phyloP scores from a whole-genome alignment of 1,284 basidiomycete genomes.

The Fomitopsis betulina region DNA sequence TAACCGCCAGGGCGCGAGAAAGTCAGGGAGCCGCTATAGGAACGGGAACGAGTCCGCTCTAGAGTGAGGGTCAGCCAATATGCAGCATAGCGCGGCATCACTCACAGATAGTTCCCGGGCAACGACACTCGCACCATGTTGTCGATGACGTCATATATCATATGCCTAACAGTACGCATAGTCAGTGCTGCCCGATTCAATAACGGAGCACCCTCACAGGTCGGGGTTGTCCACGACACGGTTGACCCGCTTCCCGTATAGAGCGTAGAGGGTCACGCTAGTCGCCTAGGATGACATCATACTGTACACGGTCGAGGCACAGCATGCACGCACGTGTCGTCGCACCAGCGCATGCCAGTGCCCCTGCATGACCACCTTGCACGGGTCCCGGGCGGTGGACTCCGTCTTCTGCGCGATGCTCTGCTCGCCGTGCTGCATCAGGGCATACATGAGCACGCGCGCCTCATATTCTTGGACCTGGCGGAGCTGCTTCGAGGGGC shows the following conservation, averaged over 20 bases:
- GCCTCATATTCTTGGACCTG: slow-evolving; percentile 24
- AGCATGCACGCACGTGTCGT: slow-evolving; percentile 19
- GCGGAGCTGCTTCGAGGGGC: slow-evolving; percentile 20
- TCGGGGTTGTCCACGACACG: slow-evolving; percentile 3
- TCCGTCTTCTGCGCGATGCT: too few relatives aligned
- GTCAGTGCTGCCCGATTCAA: neutral
- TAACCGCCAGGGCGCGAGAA: slow-evolving; percentile 3
- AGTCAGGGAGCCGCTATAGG: slow-evolving; percentile 13
- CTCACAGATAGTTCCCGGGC: slow-evolving; percentile 8
- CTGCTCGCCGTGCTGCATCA: neutral
- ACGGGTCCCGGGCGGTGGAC: neutral
- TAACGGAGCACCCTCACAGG: neutral
- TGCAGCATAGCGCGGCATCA: too few relatives aligned
- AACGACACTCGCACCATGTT: slow-evolving; percentile 5
- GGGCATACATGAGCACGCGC: slow-evolving; percentile 19
- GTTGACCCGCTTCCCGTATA: slow-evolving; percentile 6
- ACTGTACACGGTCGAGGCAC: too few relatives aligned
- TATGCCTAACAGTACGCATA: neutral
- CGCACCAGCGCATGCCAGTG: slow-evolving; percentile 27
- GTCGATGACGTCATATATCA: slow-evolving; percentile 6
- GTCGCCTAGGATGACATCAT: neutral
- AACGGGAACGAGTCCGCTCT: slow-evolving; percentile 27
- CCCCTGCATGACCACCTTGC: slow-evolving; percentile 18
- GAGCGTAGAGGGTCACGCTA: neutral
- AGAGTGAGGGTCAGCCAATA: neutral